A percentile compares a stretch with the other conserved stretches of the same genome.
These are phyloP conservation scores for Furcasterigmium furcatum DNA, from an alignment of 2,329 filamentous ascomycete genomes.

Conservation along the genomic window DNA sequence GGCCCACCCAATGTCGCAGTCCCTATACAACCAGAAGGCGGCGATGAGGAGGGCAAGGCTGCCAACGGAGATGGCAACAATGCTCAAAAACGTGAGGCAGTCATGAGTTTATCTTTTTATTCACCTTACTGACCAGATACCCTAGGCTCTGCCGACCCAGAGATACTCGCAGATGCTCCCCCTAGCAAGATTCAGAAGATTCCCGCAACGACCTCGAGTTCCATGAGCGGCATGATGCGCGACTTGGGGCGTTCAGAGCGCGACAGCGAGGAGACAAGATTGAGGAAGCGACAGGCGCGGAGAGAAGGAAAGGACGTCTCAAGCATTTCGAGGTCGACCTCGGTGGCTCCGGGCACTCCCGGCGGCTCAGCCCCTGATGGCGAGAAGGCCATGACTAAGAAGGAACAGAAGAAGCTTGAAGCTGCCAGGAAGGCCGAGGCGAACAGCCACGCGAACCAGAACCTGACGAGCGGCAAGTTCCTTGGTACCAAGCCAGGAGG, in stretches of 20 bases:
- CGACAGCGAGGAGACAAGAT: constrained; percentile 68
- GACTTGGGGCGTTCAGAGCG: constrained; percentile 64
- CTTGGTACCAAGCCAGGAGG: constrained; percentile 57
- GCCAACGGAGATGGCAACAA: constrained; percentile 45
- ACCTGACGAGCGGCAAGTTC: constrained; percentile 77
- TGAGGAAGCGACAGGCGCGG: constrained; percentile 64
- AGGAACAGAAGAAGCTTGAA: constrained; percentile 74
- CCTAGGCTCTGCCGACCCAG: not conserved
- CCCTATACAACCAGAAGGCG: constrained; percentile 17
- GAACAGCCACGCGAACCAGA: constrained; percentile 76
- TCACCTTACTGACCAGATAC: not conserved
- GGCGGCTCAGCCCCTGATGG: constrained; percentile 60
- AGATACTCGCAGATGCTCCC: constrained; percentile 25
- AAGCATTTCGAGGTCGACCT: constrained; percentile 49
- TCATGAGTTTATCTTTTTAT: not conserved
- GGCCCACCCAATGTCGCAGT: constrained; percentile 38
- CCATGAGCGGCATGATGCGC: constrained; percentile 51
- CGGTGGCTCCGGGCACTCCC: constrained; percentile 57
- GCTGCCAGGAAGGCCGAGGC: constrained; percentile 76
- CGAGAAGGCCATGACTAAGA: constrained; percentile 77
- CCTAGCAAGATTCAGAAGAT: constrained; percentile 44
- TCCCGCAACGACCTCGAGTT: constrained; percentile 37
- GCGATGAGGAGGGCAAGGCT: constrained; percentile 40
- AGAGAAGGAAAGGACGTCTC: constrained; percentile 50
- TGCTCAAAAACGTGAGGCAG: constrained; percentile 56